Conservation (phyloP, 192 early-diverging fungal species). For the Coemansia sp. region DNA sequence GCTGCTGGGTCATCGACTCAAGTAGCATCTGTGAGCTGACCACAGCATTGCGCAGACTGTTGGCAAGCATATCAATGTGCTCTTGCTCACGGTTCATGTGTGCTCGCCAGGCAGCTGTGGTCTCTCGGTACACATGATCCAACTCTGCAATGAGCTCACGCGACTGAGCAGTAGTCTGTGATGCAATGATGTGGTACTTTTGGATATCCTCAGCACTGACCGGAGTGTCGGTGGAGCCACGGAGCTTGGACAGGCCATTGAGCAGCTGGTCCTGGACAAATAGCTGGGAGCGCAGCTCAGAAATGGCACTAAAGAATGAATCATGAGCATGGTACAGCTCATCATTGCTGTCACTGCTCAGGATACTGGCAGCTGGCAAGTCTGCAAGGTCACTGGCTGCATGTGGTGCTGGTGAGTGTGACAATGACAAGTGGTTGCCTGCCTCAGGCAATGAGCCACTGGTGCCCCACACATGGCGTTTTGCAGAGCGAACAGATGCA, state of each 20-base stretch:
- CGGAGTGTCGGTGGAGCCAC: slow-evolving; percentile 18
- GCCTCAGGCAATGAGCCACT: slow-evolving; percentile 9
- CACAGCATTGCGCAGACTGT: slow-evolving; percentile 49
- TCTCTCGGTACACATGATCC: slow-evolving; percentile 33
- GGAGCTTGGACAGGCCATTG: slow-evolving; percentile 45
- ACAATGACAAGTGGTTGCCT: background rate
- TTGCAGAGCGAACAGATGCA: slow-evolving; percentile 13
- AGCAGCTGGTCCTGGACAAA: slow-evolving; percentile 61
- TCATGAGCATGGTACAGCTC: slow-evolving; percentile 49
- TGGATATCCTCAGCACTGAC: slow-evolving; percentile 17
- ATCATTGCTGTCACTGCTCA: slow-evolving; percentile 51
- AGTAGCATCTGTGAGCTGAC: slow-evolving; percentile 44
- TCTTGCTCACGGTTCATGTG: slow-evolving; percentile 47
- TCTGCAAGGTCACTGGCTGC: background rate
- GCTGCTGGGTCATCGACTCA: slow-evolving; percentile 28
- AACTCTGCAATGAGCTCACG: slow-evolving; percentile 20
- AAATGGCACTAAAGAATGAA: slow-evolving; percentile 50
- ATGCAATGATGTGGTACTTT: slow-evolving; percentile 33
- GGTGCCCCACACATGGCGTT: slow-evolving; percentile 17
- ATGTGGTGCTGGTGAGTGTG: background rate
- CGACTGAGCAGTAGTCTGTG: slow-evolving; percentile 33
- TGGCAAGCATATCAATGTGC: slow-evolving; percentile 53
- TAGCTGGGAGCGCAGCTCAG: slow-evolving; percentile 60
- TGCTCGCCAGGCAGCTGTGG: slow-evolving; percentile 29
- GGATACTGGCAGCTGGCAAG: slow-evolving; percentile 29